Evolutionary conservation across 305 asterid genomes (phyloP).

Genomic region (Salvia sclarea): DNA sequence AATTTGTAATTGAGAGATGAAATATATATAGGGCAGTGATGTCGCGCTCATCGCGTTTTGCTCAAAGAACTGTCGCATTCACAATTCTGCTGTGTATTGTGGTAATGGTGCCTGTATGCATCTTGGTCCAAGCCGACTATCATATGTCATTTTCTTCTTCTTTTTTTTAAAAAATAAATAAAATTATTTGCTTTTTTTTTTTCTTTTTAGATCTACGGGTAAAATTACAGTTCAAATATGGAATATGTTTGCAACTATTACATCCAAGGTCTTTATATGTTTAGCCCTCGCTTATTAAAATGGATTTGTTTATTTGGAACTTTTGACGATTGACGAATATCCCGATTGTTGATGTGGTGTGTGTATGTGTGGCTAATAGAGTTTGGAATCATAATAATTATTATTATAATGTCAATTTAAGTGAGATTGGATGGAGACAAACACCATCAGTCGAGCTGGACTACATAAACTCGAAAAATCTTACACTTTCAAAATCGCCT

Average conservation of each 20-base stretch:
- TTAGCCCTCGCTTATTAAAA: no score
- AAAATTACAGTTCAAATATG: no score
- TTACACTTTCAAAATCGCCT: neutral
- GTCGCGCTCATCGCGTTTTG: conserved; percentile 70
- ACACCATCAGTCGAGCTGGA: neutral
- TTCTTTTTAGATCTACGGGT: no score
- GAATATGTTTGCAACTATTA: no score
- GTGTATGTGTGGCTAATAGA: neutral
- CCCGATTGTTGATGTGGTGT: neutral
- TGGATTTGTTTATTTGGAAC: neutral
- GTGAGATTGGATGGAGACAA: neutral
- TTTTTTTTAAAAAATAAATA: neutral
- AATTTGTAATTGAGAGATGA: no score
- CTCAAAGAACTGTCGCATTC: conserved; percentile 59
- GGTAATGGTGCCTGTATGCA: conserved; percentile 16
- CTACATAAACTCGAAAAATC: neutral
- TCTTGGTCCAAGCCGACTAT: conserved; percentile 27
- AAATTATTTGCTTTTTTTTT: no score
- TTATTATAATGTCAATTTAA: neutral
- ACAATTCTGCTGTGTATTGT: neutral
- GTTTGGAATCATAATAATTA: neutral
- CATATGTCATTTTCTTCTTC: neutral
- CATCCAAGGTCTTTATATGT: no score
- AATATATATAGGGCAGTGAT: conserved; percentile 12
- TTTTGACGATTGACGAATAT: neutral